Base-by-base conservation (phyloP, 257 asterid genomes). In the Thymus mandschuricus region DNA sequence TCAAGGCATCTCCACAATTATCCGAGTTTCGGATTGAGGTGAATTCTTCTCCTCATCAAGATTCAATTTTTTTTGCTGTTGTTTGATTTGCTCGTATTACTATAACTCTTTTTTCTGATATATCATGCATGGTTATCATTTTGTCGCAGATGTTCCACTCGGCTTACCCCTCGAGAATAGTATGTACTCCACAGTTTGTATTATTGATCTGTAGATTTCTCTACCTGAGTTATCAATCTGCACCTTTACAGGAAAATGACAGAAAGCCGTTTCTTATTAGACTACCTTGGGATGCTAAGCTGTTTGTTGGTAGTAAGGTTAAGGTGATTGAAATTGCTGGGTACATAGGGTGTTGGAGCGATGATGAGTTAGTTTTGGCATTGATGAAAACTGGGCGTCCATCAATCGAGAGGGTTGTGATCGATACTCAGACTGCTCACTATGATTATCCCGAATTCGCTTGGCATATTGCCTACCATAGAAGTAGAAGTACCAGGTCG, bases 1-100 rank as follows among this genome's bases (percentile, higher is more conserved):
- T 58, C 43, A 5, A 58, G 64, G 64, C 64, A 58, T 10, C 64
- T 58, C 64, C 64, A 2, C 44, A 31, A 31, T 11, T 58, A 31
- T 2, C 27, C 21, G 27, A 58, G 38, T 29, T 58, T 58, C 31
- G 64, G 54, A 10, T 13, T 29, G 54, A 48, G 54, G 54, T 48
- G 54, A 48, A 48, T 48, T 21, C 5, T 48, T 48, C 12, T 48
- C 5, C 13, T 48, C n/a, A 2, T 48, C 27, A 2, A 48, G 27
- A 48, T 3, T 44, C 48, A 44, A 44, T 11, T 3, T 13, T 48
- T 10, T 48, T 35, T 35, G 4, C 40, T 2, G 5, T 35, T 35
- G 5, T 21, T 35, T 35, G 40, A 35, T 35, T 21, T 21, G 21
- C 21, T 21, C 21, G 21, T 21, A 21, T 21, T 21, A 21, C 21